These are phyloP conservation scores for Coffea humblotiana DNA, from an alignment of 305 asterid genomes.

Conservation along the genomic window DNA sequence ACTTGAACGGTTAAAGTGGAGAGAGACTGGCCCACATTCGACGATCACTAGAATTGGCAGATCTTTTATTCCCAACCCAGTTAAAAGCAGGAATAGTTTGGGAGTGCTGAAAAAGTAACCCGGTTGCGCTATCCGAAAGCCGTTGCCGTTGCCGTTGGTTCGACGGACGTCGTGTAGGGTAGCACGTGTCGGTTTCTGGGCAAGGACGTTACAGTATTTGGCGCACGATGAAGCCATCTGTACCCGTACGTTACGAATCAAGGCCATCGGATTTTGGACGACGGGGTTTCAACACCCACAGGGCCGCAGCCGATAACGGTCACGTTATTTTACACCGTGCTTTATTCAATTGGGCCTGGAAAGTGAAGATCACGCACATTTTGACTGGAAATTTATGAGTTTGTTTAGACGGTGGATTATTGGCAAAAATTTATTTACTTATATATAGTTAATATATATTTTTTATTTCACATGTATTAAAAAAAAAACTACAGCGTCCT, in stretches of 20 bases:
- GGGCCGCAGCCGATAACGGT: not conserved
- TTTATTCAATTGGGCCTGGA: not conserved
- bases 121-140: not conserved
- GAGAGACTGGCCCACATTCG: not conserved
- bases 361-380: too few relatives aligned
- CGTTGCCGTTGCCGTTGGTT: not conserved
- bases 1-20: not conserved
- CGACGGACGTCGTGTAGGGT: not conserved
- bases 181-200: not conserved
- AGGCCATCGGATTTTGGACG: too few relatives aligned
- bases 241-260: not conserved
- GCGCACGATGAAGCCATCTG: not conserved
- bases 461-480: too few relatives aligned
- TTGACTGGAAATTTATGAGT: too few relatives aligned
- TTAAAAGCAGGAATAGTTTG: not conserved
- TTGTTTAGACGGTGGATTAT: too few relatives aligned
- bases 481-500: too few relatives aligned
- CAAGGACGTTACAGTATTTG: not conserved
- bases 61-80: not conserved
- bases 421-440: too few relatives aligned
- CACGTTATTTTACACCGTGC: not conserved
- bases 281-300: not conserved
- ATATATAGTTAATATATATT: too few relatives aligned
- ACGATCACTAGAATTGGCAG: not conserved
- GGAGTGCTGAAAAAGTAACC: not conserved